phyloP scores from a whole-genome alignment of 1,284 basidiomycete species.

The Tylopilus sp. region DNA sequence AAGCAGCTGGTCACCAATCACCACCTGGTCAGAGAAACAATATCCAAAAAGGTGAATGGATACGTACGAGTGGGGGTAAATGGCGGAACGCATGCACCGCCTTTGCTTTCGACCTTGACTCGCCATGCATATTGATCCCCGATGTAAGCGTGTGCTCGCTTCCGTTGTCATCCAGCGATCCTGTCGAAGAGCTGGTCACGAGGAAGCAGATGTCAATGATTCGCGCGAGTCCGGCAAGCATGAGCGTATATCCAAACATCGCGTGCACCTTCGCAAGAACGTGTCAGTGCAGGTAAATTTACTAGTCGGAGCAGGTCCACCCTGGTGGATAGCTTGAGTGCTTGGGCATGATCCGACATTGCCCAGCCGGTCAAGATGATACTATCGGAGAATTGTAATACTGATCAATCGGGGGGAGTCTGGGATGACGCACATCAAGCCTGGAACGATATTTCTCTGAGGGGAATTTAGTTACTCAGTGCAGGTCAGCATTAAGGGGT shows the following conservation, averaged over 20 bases:
- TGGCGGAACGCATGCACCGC: conserved; percentile 73
- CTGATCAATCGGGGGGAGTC: conserved; percentile 3
- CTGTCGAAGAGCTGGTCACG: conserved; percentile 34
- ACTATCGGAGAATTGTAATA: conserved; percentile 36
- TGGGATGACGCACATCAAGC: conserved; percentile 62
- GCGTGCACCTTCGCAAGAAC: conserved; percentile 61
- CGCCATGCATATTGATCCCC: conserved; percentile 13
- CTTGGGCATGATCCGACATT: conserved; percentile 89
- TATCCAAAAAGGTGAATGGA: background rate
- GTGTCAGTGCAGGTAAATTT: conserved; percentile 8
- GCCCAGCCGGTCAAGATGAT: conserved; percentile 92
- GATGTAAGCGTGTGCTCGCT: conserved; percentile 64
- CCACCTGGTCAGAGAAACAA: background rate
- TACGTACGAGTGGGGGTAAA: conserved; percentile 78
- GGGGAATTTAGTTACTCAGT: background rate
- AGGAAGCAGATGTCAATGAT: conserved; percentile 88
- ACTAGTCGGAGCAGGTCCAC: conserved; percentile 35
- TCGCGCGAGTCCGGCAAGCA: conserved; percentile 79
- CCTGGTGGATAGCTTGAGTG: conserved; percentile 78
- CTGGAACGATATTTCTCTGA: conserved; percentile 78
- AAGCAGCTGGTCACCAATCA: conserved; percentile 49
- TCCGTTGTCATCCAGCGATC: conserved; percentile 40
- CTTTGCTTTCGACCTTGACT: conserved; percentile 30
- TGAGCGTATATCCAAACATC: conserved; percentile 82
- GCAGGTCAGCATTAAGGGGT: background rate